Base-by-base conservation (phyloP, 345 rosid species). In the Durio zibethinus region DNA sequence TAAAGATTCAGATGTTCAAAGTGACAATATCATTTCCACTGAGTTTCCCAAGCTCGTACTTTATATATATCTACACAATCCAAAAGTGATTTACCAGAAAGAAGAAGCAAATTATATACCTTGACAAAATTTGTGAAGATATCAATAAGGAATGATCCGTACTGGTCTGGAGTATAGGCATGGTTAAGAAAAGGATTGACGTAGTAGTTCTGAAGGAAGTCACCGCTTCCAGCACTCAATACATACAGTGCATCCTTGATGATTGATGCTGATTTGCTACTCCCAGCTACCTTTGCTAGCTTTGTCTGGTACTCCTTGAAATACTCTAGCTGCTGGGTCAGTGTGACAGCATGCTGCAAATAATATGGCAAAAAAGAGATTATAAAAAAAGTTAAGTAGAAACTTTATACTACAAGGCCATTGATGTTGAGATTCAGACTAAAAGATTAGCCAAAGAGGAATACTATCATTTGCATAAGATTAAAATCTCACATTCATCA, bases 141-240 rank as follows among this genome's bases (percentile, higher is more conserved):
- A 11, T 77, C 79, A 62, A 92, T 75, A 59, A 93, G 98, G 64
- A 18, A 66, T 7, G 92, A 83, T 35, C 92, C 91, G 47, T 93
- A 93, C 76, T 89, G 89, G 29, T 91, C 94, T n/a, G 91, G 81
- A 67, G 94, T 87, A 77, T 86, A 89, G 52, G 77, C 71, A 72
- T 80, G 84, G 90, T 86, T 80, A 38, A 92, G 43, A n/a, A 72
- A 61, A 80, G 99, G 99, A 77, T 93, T 96, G 33, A 92, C 87
- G 56, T 91, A 90, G 76, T 93, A 93, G 73, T 93, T 91, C 84
- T 93, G 97, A 71, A 96, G 88, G 80, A 86, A 93, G 79, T 96
- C 98, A n/a, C 94, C 87, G 62, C 90, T 93, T 35, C 99, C 99
- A 12, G 95, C 97, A 78, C 97, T 89, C 77, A 93, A 15, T 15